These are phyloP conservation scores for Ceratobasidium sp. DNA, from an alignment of 1,284 basidiomycete genomes.

Conservation along the genomic window DNA sequence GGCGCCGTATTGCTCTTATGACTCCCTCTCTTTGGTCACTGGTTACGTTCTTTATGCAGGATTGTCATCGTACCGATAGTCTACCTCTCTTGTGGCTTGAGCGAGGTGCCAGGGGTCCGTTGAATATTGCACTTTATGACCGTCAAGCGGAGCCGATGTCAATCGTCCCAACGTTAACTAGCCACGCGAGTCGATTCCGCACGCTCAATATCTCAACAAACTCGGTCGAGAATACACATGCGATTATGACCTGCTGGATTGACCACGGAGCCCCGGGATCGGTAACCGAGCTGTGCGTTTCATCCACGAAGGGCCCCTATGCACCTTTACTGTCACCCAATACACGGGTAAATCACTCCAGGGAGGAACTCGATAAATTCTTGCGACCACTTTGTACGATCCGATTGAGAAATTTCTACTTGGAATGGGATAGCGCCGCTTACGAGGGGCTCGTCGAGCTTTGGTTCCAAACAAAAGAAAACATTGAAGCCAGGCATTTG, in stretches of 20 bases:
- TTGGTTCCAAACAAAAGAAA: not conserved
- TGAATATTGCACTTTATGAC: not conserved
- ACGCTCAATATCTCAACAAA: not conserved
- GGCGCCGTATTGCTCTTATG: not conserved
- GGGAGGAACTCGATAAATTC: not conserved
- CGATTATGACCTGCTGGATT: not conserved
- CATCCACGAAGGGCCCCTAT: not conserved
- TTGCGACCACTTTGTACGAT: not conserved
- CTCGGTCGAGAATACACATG: not conserved
- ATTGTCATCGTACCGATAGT: not conserved
- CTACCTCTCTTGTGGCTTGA: not conserved
- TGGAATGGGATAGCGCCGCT: not conserved
- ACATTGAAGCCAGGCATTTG: too few species aligned
- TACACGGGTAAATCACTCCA: too few species aligned
- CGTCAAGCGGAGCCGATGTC: too few species aligned
- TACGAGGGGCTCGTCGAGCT: not conserved
- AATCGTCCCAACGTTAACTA: not conserved
- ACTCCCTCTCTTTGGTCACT: not conserved
- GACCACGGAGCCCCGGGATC: not conserved
- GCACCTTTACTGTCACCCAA: not conserved
- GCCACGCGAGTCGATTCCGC: slow-evolving; percentile 3
- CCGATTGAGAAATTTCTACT: not conserved
- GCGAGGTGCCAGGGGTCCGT: not conserved
- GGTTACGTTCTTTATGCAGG: not conserved
- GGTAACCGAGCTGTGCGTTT: not conserved